Percentiles rank a stretch among this genome's conserved stretches.
Evolutionary conservation across 129 eudicot genomes (phyloP).

Genomic region (Chrysanthemum seticuspe): DNA sequence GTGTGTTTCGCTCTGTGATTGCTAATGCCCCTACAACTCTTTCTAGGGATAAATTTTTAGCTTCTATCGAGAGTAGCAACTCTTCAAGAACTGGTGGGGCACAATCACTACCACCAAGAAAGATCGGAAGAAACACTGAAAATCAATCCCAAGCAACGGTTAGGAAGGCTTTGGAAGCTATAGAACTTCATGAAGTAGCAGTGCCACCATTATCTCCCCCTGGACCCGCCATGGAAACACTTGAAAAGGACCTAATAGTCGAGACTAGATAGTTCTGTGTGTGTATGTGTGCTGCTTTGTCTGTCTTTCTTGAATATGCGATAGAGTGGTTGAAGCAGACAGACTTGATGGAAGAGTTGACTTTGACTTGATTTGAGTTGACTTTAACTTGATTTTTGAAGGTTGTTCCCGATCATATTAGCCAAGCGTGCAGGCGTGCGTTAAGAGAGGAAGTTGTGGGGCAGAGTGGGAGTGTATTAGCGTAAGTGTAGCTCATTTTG

Average conservation of each 20-base stretch:
- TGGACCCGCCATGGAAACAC: slow-evolving; percentile 49
- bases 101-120: slow-evolving; percentile 50
- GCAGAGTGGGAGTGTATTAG: slow-evolving; percentile 21
- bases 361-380: slow-evolving; percentile 21
- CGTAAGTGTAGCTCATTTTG: slow-evolving; percentile 12
- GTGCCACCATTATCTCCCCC: slow-evolving; percentile 97
- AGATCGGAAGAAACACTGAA: slow-evolving; percentile 44
- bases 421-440: slow-evolving; percentile 68
- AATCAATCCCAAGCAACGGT: slow-evolving; percentile 59
- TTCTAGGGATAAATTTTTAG: slow-evolving; percentile 63
- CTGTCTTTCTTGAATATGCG: neutral
- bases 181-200: slow-evolving; percentile 47
- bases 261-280: slow-evolving; percentile 36
- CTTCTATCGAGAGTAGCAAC: slow-evolving; percentile 69
- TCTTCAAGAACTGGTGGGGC: slow-evolving; percentile 48
- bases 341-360: slow-evolving; percentile 22
- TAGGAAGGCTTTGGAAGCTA: slow-evolving; percentile 56
- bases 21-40: slow-evolving; percentile 62
- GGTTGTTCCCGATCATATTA: slow-evolving; percentile 77
- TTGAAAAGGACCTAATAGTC: slow-evolving; percentile 25
- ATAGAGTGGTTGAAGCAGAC: slow-evolving; percentile 28
- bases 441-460: slow-evolving; percentile 31
- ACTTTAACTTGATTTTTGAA: slow-evolving; percentile 18
- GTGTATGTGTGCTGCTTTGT: slow-evolving; percentile 26
- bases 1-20: slow-evolving; percentile 68